phyloP scores from a whole-genome alignment of 768 basidiomycete species.

The Russula dissimulans region DNA sequence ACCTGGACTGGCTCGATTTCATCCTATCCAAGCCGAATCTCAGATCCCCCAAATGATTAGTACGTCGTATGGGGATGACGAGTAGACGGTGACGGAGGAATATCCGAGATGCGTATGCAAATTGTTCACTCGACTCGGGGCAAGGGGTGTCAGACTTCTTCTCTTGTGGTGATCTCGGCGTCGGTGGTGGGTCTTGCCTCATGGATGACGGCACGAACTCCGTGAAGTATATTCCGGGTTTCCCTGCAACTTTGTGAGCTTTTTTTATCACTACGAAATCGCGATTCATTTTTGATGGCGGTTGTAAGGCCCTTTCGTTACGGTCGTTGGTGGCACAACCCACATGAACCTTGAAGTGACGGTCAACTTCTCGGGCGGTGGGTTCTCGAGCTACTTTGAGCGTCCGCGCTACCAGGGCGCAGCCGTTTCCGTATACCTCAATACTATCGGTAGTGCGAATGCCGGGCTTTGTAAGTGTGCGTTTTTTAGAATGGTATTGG shows the following conservation, averaged over 20 bases:
- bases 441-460: constrained; percentile 37
- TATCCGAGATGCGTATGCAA: constrained; percentile 53
- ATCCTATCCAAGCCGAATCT: constrained; percentile 31
- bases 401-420: constrained; percentile 24
- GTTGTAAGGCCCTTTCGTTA: constrained; percentile 45
- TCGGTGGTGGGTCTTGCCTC: constrained; percentile 49
- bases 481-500: background rate
- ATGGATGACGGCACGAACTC: constrained; percentile 29
- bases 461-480: constrained; percentile 46
- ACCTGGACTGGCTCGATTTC: constrained; percentile 56
- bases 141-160: constrained; percentile 50
- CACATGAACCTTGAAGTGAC: constrained; percentile 52
- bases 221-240: constrained; percentile 27
- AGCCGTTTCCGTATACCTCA: constrained; percentile 26
- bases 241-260: constrained; percentile 35
- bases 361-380: constrained; percentile 56
- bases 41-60: constrained; percentile 48
- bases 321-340: constrained; percentile 52
- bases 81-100: constrained; percentile 43
- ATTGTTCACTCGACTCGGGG: constrained; percentile 52
- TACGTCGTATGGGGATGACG: constrained; percentile 60
- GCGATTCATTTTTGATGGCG: background rate
- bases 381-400: constrained; percentile 43
- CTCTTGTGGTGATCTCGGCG: constrained; percentile 55
- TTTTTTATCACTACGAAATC: background rate